Conservation (phyloP, 192 early-diverging fungal species). For the Dissophora ornata region DNA sequence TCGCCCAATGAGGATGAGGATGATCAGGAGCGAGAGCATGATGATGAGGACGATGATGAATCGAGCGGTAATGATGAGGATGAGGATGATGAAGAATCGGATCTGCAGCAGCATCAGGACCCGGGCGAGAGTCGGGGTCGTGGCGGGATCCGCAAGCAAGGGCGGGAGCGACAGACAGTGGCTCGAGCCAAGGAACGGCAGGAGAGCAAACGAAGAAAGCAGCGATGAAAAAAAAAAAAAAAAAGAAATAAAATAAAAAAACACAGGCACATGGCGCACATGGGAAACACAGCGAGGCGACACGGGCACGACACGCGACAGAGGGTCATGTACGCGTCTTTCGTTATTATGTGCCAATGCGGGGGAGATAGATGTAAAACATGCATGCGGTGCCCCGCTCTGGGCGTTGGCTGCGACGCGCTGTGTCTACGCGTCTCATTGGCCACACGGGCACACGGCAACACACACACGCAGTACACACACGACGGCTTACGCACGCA, state of each 20-base stretch:
- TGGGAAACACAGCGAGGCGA: no score
- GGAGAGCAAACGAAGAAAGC: slow-evolving; percentile 21
- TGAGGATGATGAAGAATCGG: slow-evolving; percentile 12
- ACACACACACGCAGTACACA: no score
- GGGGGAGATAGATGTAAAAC: no score
- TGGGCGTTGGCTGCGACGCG: no score
- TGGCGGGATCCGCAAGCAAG: slow-evolving; percentile 6
- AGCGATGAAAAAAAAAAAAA: slow-evolving; percentile 10
- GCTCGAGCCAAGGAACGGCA: slow-evolving; percentile 11
- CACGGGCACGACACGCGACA: no score
- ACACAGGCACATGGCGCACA: no score
- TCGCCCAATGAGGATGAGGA: slow-evolving; percentile 16
- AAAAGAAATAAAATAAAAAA: slow-evolving; percentile 1
- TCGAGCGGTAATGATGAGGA: slow-evolving; percentile 10
- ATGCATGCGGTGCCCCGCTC: no score
- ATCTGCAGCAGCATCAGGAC: neutral
- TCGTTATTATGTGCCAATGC: no score
- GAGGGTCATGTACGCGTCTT: no score
- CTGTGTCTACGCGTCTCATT: no score
- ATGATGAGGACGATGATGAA: slow-evolving; percentile 17
- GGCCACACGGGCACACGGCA: no score
- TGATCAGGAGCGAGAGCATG: slow-evolving; percentile 17
- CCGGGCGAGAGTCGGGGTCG: neutral
- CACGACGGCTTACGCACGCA: no score
- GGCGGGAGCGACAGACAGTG: neutral